phyloP scores from a whole-genome alignment of 164 flowering plant species.

The Vitis rotundifolia region DNA sequence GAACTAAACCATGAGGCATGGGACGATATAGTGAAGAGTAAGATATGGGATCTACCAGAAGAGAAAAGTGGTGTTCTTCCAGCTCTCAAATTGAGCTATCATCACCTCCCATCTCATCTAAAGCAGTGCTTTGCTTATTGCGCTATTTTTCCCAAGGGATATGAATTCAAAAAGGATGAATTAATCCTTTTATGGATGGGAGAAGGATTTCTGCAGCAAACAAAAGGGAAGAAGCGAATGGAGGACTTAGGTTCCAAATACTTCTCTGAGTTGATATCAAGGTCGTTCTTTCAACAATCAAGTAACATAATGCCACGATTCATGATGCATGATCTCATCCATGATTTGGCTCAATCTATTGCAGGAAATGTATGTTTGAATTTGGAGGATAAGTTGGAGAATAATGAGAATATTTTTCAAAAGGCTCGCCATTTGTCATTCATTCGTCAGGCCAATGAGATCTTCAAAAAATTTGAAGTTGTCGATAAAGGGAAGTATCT shows the following conservation, averaged over 20 bases:
- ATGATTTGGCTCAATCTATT: constrained; percentile 15
- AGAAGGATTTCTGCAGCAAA: not conserved
- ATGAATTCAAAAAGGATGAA: no score
- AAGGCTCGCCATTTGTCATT: constrained; percentile 18
- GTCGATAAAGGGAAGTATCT: not conserved
- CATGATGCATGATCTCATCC: no score
- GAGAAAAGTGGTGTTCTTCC: not conserved
- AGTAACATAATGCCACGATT: no score
- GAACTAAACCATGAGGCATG: not conserved
- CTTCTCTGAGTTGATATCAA: no score
- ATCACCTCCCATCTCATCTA: constrained; percentile 24
- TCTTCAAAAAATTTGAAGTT: no score
- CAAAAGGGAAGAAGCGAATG: not conserved
- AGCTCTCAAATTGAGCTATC: constrained; percentile 19
- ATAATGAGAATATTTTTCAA: not conserved
- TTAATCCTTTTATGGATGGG: not conserved
- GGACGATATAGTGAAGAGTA: not conserved
- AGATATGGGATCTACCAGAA: constrained; percentile 8
- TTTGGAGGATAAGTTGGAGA: constrained; percentile 6
- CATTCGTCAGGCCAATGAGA: not conserved
- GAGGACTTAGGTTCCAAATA: not conserved
- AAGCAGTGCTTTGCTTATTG: constrained; percentile 7
- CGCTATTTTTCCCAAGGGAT: no score
- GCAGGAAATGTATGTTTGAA: not conserved
- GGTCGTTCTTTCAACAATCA: no score